These are phyloP conservation scores for Phytophthora litchii DNA, from an alignment of 352 stramenopile genomes.

Conservation along the genomic window DNA sequence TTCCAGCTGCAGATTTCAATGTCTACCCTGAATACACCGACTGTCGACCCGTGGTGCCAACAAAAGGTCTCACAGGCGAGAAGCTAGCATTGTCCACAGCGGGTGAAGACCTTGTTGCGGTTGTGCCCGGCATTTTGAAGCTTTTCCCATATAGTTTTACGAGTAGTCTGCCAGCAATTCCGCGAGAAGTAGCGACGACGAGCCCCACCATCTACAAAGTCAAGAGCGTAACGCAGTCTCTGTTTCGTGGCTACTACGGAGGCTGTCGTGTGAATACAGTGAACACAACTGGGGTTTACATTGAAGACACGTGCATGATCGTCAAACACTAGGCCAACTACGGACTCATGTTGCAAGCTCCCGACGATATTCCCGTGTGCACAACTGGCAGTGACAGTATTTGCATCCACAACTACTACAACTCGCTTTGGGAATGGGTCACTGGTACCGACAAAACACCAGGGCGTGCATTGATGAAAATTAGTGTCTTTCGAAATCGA, in stretches of 20 bases:
- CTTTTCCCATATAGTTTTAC: constrained; percentile 33
- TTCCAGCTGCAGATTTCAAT: constrained; percentile 32
- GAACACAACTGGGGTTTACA: constrained; percentile 26
- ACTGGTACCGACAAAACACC: constrained; percentile 2
- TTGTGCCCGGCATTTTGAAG: constrained; percentile 33
- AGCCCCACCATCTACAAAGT: constrained; percentile 27
- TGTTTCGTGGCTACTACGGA: constrained; percentile 33
- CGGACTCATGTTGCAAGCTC: constrained; percentile 30
- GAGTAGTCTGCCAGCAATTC: constrained; percentile 19
- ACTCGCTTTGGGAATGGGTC: constrained; percentile 37
- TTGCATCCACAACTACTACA: constrained; percentile 37
- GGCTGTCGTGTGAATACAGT: constrained; percentile 23
- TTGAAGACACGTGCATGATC: constrained; percentile 24
- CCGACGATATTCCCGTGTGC: constrained; percentile 24
- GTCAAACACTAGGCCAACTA: constrained; percentile 27
- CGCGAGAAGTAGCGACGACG: constrained; percentile 8
- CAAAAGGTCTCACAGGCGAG: constrained; percentile 14
- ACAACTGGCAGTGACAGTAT: constrained; percentile 13
- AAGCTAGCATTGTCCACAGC: constrained; percentile 22
- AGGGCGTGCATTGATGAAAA: constrained; percentile 8
- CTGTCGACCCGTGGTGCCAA: constrained; percentile 17
- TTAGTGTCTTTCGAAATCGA: constrained; percentile 21
- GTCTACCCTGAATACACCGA: constrained; percentile 36
- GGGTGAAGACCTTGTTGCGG: constrained; percentile 23
- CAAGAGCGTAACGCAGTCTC: constrained; percentile 23